These are phyloP conservation scores for Agapanthus africanus DNA, from an alignment of 106 monocot species.

Conservation along the genomic window DNA sequence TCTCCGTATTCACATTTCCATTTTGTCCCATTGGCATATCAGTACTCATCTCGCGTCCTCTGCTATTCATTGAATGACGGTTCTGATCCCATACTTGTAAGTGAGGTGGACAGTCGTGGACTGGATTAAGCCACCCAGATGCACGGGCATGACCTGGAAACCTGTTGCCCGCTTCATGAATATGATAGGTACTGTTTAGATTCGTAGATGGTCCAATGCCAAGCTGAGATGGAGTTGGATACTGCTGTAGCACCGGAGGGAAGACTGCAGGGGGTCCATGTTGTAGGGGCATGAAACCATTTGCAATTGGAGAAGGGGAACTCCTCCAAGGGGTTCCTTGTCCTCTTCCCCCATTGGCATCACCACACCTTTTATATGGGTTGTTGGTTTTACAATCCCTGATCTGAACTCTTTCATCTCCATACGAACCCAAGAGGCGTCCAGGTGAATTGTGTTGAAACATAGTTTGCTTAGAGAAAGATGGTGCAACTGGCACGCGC, in stretches of 20 bases:
- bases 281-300: constrained; percentile 84
- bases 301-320: constrained; percentile 33
- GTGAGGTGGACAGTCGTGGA: constrained; percentile 53
- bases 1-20: constrained; percentile 22
- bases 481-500: constrained; percentile 21
- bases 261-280: constrained; percentile 60
- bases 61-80: constrained; percentile 25
- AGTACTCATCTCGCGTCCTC: constrained; percentile 42
- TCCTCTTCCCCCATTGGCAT: constrained; percentile 32
- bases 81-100: constrained; percentile 64
- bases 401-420: constrained; percentile 52
- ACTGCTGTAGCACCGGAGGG: constrained; percentile 57
- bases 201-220: constrained; percentile 57
- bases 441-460: constrained; percentile 29
- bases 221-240: constrained; percentile 59
- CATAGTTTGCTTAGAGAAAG: constrained; percentile 25
- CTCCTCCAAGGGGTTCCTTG: constrained; percentile 65
- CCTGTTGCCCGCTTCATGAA: constrained; percentile 48
- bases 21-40: constrained; percentile 45
- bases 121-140: constrained; percentile 62
- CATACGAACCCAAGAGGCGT: constrained; percentile 27
- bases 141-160: constrained; percentile 60
- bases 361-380: constrained; percentile 43
- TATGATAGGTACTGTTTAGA: too few relatives aligned
- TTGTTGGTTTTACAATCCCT: constrained; percentile 35